phyloP scores from a whole-genome alignment of 305 asterid genomes.

The Fraxinus baroniana region DNA sequence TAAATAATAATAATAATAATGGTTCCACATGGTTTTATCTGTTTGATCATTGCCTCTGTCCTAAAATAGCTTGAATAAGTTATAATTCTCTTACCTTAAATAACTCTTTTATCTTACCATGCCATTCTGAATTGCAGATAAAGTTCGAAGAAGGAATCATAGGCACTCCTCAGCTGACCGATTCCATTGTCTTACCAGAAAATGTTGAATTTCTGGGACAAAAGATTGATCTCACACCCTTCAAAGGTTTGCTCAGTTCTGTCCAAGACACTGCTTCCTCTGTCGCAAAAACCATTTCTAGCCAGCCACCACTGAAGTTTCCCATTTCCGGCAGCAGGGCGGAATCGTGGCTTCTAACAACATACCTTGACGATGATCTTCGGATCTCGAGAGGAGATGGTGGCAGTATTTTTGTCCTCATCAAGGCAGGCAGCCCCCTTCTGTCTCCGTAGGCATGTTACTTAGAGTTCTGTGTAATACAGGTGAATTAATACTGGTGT shows the following conservation, averaged over 20 bases:
- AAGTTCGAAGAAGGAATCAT: slow-evolving; percentile 79
- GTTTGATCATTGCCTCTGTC: background rate
- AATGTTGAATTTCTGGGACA: slow-evolving; percentile 74
- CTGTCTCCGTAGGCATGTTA: slow-evolving; percentile 30
- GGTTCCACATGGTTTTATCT: background rate
- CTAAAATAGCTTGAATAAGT: background rate
- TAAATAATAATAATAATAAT: background rate
- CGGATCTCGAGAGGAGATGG: slow-evolving; percentile 85
- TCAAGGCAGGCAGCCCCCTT: slow-evolving; percentile 72
- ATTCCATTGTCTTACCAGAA: slow-evolving; percentile 77
- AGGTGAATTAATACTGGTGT: background rate
- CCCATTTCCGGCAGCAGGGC: slow-evolving; percentile 53
- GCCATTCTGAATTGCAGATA: slow-evolving; percentile 43
- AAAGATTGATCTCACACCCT: slow-evolving; percentile 76
- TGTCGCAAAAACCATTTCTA: slow-evolving; percentile 71
- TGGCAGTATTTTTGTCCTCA: slow-evolving; percentile 79
- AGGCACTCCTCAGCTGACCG: slow-evolving; percentile 92
- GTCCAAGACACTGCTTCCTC: slow-evolving; percentile 85
- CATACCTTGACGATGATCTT: slow-evolving; percentile 80
- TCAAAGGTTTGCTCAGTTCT: slow-evolving; percentile 70
- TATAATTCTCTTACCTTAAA: background rate
- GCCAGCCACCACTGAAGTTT: slow-evolving; percentile 77
- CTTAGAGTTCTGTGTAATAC: background rate
- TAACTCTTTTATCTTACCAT: background rate
- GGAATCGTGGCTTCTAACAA: slow-evolving; percentile 88